Evolutionary conservation across 108 stramenopile species (phyloP).

Genomic region (Fistulifera solaris): DNA sequence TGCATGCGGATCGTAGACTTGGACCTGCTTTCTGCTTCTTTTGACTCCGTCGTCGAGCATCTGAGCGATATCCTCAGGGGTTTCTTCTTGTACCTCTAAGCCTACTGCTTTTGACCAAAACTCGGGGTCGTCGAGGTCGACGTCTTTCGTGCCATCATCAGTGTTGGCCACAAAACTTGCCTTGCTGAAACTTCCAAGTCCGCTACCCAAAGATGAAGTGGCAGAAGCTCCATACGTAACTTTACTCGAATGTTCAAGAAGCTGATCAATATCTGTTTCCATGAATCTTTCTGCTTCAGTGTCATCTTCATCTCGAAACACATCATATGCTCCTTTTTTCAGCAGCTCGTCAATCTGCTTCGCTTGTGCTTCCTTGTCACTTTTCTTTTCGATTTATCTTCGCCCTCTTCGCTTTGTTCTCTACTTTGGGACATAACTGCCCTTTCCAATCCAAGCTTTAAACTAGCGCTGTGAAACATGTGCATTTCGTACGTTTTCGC

Average conservation of each 20-base stretch:
- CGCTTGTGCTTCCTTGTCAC: conserved; percentile 59
- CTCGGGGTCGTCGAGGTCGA: conserved; percentile 89
- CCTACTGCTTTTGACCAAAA: conserved; percentile 88
- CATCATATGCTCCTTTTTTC: conserved; percentile 84
- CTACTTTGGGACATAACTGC: conserved; percentile 89
- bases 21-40: conserved; percentile 66
- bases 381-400: conserved; percentile 47
- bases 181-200: conserved; percentile 80
- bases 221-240: conserved; percentile 61
- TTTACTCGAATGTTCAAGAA: conserved; percentile 72
- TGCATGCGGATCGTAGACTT: conserved; percentile 65
- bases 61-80: conserved; percentile 61
- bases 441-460: conserved; percentile 94
- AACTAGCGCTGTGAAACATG: conserved; percentile 94
- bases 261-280: conserved; percentile 84
- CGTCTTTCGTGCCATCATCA: conserved; percentile 75
- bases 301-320: conserved; percentile 77
- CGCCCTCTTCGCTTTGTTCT: conserved; percentile 37
- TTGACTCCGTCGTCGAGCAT: conserved; percentile 76
- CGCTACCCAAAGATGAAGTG: conserved; percentile 43
- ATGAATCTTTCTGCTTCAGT: conserved; percentile 74
- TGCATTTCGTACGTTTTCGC: conserved; percentile 96
- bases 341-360: conserved; percentile 74
- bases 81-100: conserved; percentile 51
- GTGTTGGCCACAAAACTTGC: conserved; percentile 86